Evolutionary conservation across 352 stramenopile genomes (phyloP), one percentile per base, ranked within the genome.

Genomic region (Globisporangium mamillatum): DNA sequence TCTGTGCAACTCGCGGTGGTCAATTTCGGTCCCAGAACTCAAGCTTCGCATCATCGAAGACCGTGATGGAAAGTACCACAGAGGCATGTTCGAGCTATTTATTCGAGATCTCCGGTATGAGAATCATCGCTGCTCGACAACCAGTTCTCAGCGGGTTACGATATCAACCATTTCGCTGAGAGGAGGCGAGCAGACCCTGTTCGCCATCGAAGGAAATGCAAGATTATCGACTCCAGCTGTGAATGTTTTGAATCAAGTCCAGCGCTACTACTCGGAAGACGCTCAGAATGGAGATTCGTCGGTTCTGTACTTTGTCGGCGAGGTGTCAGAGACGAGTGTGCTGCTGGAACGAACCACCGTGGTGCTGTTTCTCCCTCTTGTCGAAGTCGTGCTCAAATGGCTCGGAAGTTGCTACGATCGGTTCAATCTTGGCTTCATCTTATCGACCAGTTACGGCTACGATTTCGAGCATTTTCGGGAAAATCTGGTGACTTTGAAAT

Each of bases 381-480:
- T 92, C 5, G 60, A 72, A 55, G 72, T 73, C 10, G 54, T 86
- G 25, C 27, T 90, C 8, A 25, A 66, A 4, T 91, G 81, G 78
- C 16, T 78, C 56, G 60, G 68, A 36, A 66, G 29, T 22, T 89
- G 80, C 36, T 67, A 79, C 24, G 77, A 86, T 38, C 73, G 66
- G 8, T 88, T 80, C 60, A 75, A 88, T 34, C 38, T 92, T 14
- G 86, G 82, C 5, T 92, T 85, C 64, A 76, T 94, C 48, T 59
- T 91, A 52, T 89, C 82, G 32, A 89, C 83, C 27, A 80, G 81
- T 36, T 82, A 76, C 24, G 86, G 82, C 12, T 94, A 94, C 63
- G 70, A 81, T 59, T 38, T 80, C 1, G 75, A 82, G 25, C 73
- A 80, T 25, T 92, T 89, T 54, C 75, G 68, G 22, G 70, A 63